Evolutionary conservation across 441 rosid species (phyloP).

Genomic region (Gossypium gossypioides): DNA sequence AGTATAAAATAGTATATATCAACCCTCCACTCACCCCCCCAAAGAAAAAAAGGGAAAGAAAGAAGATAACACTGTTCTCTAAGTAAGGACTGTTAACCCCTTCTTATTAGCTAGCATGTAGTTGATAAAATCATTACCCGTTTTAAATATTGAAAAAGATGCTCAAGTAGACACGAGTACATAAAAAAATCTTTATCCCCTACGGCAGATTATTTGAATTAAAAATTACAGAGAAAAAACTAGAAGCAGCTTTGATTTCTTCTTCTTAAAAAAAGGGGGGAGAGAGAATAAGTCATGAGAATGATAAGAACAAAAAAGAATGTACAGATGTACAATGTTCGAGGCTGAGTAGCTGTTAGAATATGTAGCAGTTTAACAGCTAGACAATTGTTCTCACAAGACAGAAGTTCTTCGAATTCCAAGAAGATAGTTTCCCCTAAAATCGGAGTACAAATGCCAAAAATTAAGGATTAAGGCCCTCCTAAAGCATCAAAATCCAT

Average conservation of each 20-base stretch:
- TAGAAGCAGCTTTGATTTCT: background rate
- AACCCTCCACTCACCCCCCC: background rate
- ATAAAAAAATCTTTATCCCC: background rate
- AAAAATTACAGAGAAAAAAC: background rate
- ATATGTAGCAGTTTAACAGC: background rate
- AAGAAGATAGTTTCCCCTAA: conserved; percentile 3
- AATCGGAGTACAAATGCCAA: conserved; percentile 2
- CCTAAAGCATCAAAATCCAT: conserved; percentile 1
- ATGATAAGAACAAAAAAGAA: background rate
- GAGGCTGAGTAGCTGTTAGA: background rate
- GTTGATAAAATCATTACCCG: background rate
- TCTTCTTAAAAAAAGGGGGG: background rate
- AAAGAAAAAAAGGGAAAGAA: background rate
- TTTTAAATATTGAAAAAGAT: background rate
- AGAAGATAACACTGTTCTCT: background rate
- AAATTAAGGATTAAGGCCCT: background rate
- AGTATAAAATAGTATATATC: background rate
- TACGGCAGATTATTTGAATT: background rate
- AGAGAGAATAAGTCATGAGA: background rate
- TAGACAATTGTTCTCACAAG: background rate
- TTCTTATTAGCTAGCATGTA: background rate
- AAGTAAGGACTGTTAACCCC: background rate
- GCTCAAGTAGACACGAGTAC: background rate
- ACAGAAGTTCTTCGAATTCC: background rate
- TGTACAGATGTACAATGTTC: too few species aligned